These are phyloP conservation scores for Acanthamoeba triangularis DNA, from an alignment of 208 protist species.

Conservation along the genomic window DNA sequence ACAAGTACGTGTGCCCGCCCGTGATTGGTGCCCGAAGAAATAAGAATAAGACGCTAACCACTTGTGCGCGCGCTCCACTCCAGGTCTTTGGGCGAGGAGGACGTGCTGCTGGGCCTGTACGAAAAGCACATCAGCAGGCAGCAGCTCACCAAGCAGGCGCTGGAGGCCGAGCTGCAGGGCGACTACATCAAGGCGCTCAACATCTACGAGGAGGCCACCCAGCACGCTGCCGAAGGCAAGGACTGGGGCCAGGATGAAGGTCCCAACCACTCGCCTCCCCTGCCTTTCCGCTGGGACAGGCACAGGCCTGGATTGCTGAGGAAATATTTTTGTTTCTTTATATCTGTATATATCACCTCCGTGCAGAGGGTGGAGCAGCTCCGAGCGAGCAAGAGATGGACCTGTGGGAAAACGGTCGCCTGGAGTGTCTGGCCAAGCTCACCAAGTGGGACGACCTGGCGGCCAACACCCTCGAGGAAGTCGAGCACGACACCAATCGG, in stretches of 20 bases:
- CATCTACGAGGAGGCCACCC: slow-evolving; percentile 83
- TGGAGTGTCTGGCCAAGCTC: slow-evolving; percentile 87
- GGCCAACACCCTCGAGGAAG: slow-evolving; percentile 79
- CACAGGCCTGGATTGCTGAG: neutral
- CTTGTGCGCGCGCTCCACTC: slow-evolving; percentile 28
- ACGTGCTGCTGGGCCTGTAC: slow-evolving; percentile 87
- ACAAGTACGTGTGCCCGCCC: slow-evolving; percentile 31
- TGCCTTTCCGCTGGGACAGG: no score
- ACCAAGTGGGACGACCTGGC: slow-evolving; percentile 81
- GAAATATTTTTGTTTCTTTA: neutral
- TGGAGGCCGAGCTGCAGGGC: slow-evolving; percentile 86
- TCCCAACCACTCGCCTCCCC: neutral
- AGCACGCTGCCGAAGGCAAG: slow-evolving; percentile 36
- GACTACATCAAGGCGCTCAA: slow-evolving; percentile 85
- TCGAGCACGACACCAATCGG: slow-evolving; percentile 54
- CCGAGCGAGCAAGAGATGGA: slow-evolving; percentile 83
- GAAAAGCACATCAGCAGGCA: slow-evolving; percentile 84
- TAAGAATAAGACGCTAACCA: slow-evolving; percentile 9
- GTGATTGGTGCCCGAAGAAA: no score
- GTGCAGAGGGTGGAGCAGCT: neutral
- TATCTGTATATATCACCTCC: neutral
- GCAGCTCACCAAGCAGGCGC: slow-evolving; percentile 81
- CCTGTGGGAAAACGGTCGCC: slow-evolving; percentile 87
- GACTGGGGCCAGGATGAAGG: slow-evolving; percentile 32
- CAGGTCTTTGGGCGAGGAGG: slow-evolving; percentile 86